Base-by-base conservation (phyloP, 1,284 basidiomycete genomes). In the Xerocomus amazonicus region DNA sequence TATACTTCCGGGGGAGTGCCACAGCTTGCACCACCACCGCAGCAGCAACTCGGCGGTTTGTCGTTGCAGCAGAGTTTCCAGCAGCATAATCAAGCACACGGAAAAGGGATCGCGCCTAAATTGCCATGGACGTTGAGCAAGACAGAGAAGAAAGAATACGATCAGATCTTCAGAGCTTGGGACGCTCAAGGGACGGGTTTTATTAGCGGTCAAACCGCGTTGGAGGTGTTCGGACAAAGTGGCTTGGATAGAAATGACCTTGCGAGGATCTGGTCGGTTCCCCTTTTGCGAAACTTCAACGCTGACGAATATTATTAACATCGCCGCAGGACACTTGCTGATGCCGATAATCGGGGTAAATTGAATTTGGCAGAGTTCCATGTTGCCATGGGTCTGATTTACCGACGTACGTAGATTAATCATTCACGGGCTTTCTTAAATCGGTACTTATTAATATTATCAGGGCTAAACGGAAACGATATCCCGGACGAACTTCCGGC, bases 351-450 rank as follows among this genome's bases (percentile, higher is more conserved):
- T 71, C 84, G 92, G 33, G 94, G 94, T 29, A 95, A 93, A 70
- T 80, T 97, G 50, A 98, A 97, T 65, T 76, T 96, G 39, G 90
- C 92, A 23, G 96, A 99, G 68, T 99, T 99, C 70, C 94, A 99
- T 67, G 91, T 98, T 48, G 97, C 96, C 1, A 99, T 99, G 96
- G 95, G 92, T 52, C 76, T 99, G 50, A 97, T 99, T 66, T 98
- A 96, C 72, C 85, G 96, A 62, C 80, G 93, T 95, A 70, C 60
- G 88, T 80, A 6, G 1, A 35, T 34, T 8, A 12, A 17, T 48
- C 37, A 36, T 28, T 50, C 17, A 39, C 47, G 19, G 19, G 19
- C 19, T 23, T 23, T 23, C 19, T n/a, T 27, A 9, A 23, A 8
- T 1, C 9, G 32, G 9, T 43, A 23, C 28, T 48, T 16, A 52